phyloP scores from a whole-genome alignment of 208 protist species.

The Porcisia hertigi region DNA sequence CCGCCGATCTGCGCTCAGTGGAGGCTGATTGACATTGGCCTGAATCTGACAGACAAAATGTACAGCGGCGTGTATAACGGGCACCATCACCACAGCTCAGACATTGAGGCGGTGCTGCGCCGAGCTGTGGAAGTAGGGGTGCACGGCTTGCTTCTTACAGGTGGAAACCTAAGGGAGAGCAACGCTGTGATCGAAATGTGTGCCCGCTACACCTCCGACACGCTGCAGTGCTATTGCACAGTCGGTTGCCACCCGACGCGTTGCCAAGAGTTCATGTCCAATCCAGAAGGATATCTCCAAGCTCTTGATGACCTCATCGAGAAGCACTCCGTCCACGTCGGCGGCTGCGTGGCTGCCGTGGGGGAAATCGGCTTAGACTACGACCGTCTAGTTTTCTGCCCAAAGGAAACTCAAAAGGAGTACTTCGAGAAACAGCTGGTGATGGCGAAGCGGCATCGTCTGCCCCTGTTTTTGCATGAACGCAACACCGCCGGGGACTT shows the following conservation, averaged over 20 bases:
- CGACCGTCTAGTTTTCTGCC: conserved; percentile 93
- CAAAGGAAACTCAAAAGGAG: conserved; percentile 81
- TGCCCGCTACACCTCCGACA: conserved; percentile 36
- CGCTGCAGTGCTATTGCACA: conserved; percentile 60
- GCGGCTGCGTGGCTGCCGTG: conserved; percentile 82
- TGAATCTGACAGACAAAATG: conserved; percentile 87
- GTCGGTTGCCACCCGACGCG: conserved; percentile 91
- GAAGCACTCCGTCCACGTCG: conserved; percentile 47
- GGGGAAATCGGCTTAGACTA: conserved; percentile 94
- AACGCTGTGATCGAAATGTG: conserved; percentile 63
- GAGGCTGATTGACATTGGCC: conserved; percentile 83
- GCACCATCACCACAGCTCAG: conserved; percentile 44
- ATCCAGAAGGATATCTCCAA: conserved; percentile 55
- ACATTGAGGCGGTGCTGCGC: conserved; percentile 65
- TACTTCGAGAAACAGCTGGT: conserved; percentile 87
- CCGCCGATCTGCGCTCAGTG: conserved; percentile 28
- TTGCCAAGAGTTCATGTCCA: conserved; percentile 71
- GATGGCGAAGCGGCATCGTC: conserved; percentile 65
- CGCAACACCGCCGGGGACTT: conserved; percentile 92
- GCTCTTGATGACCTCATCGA: conserved; percentile 52
- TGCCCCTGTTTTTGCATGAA: conserved; percentile 95
- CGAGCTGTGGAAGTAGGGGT: conserved; percentile 60
- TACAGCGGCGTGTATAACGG: conserved; percentile 76
- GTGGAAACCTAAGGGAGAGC: conserved; percentile 59
- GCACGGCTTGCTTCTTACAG: conserved; percentile 75